phyloP scores from a whole-genome alignment of 208 protist genomes.

The Tetramitus jugosus region DNA sequence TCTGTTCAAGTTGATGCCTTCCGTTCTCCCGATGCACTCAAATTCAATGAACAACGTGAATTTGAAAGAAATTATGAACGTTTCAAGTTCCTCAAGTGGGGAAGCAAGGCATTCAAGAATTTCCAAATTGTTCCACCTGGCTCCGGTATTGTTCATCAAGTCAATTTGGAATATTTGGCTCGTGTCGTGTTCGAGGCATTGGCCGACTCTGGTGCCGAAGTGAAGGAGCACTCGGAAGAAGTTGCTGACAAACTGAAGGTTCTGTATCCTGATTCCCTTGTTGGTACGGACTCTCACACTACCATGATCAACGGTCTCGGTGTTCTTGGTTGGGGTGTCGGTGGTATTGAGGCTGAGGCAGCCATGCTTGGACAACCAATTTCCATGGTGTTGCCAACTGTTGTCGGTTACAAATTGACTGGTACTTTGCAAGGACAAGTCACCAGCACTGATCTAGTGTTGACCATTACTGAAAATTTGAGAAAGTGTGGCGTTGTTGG shows the following conservation, averaged over 20 bases:
- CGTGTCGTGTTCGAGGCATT: conserved; percentile 80
- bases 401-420: conserved; percentile 85
- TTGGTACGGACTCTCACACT: conserved; percentile 91
- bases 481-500: conserved; percentile 86
- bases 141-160: conserved; percentile 91
- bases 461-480: conserved; percentile 79
- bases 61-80: conserved; percentile 87
- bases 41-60: conserved; percentile 81
- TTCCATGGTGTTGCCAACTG: conserved; percentile 83
- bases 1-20: conserved; percentile 81
- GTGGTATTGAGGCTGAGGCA: conserved; percentile 90
- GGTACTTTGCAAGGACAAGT: conserved; percentile 72
- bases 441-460: conserved; percentile 91
- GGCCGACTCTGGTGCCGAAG: too few relatives aligned
- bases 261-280: conserved; percentile 90
- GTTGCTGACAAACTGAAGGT: conserved; percentile 30
- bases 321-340: conserved; percentile 88
- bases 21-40: conserved; percentile 57
- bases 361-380: conserved; percentile 90
- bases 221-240: too few relatives aligned
- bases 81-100: conserved; percentile 94
- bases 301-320: conserved; percentile 93
- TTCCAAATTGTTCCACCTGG: conserved; percentile 88
- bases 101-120: conserved; percentile 82
- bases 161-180: conserved; percentile 92